Evolutionary conservation across 2,329 filamentous ascomycete genomes (phyloP).

Genomic region (Camillea tinctor): DNA sequence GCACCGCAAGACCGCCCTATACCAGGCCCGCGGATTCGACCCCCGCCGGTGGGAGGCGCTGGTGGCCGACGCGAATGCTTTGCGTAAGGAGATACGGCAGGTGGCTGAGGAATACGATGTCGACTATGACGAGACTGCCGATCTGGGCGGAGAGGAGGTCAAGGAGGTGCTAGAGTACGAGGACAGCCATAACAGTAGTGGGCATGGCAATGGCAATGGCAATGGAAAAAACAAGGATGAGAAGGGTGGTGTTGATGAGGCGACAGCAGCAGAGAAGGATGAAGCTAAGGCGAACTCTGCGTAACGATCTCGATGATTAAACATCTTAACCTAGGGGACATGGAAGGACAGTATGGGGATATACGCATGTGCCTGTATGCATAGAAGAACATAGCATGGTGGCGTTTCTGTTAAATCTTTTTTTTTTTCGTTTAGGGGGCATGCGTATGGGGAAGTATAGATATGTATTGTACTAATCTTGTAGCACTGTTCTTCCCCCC

Average conservation of each 20-base stretch:
- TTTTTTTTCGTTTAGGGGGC: no score
- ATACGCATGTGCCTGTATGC: no score
- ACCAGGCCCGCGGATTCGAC: conserved; percentile 74
- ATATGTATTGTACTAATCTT: no score
- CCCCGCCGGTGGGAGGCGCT: conserved; percentile 72
- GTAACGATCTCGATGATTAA: not conserved
- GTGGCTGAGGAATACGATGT: conserved; percentile 87
- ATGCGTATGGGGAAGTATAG: no score
- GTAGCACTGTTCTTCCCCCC: no score
- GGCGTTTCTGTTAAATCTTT: no score
- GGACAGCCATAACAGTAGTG: conserved; percentile 37
- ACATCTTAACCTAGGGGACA: not conserved
- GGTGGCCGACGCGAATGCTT: conserved; percentile 74
- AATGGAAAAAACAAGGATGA: conserved; percentile 33
- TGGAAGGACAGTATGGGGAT: no score
- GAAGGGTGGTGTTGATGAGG: conserved; percentile 21
- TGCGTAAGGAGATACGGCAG: conserved; percentile 75
- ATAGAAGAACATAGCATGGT: no score
- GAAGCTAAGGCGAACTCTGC: conserved; percentile 5
- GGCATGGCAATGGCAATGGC: conserved; percentile 27
- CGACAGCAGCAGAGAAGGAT: not conserved
- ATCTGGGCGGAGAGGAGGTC: conserved; percentile 68
- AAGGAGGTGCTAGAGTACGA: conserved; percentile 57
- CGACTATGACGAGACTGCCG: conserved; percentile 77
- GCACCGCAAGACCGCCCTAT: conserved; percentile 72